A percentile compares a stretch with the other conserved stretches of the same genome.
Evolutionary conservation across 2,329 filamentous ascomycete genomes (phyloP).

Genomic region (Penicillium sp.): DNA sequence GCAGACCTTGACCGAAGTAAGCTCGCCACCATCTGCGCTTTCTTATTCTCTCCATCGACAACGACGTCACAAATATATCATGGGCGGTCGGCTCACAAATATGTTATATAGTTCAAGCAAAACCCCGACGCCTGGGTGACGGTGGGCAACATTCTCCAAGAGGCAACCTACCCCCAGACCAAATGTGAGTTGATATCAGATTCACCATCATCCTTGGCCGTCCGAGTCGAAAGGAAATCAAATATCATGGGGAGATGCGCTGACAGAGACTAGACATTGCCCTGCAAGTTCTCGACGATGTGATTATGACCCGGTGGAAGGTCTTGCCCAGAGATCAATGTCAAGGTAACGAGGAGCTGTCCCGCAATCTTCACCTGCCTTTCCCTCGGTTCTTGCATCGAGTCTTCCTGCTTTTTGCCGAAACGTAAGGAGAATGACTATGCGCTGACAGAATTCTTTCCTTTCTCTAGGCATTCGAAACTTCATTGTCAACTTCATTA

Average conservation of each 20-base stretch:
- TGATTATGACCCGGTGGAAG: conserved; percentile 99
- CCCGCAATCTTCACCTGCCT: background rate
- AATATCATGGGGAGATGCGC: background rate
- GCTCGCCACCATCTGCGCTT: conserved; percentile 27
- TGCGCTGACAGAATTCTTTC: conserved; percentile 12
- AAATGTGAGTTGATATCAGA: conserved; percentile 69
- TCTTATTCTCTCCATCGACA: conserved; percentile 1
- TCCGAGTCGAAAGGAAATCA: background rate
- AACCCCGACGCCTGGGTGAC: conserved; percentile 97
- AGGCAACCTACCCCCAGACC: conserved; percentile 90
- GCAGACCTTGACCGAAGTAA: conserved; percentile 86
- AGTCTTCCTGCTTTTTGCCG: background rate
- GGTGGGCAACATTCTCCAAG: conserved; percentile 93
- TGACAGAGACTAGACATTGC: conserved; percentile 70
- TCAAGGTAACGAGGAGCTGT: conserved; percentile 61
- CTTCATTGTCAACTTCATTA: conserved; percentile 98
- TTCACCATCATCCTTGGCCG: background rate
- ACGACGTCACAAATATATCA: background rate
- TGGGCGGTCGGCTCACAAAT: conserved; percentile 12
- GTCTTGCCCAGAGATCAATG: conserved; percentile 94
- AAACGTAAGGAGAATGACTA: background rate
- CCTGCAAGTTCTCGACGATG: conserved; percentile 94
- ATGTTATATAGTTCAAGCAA: conserved; percentile 80
- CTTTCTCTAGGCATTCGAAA: conserved; percentile 80
- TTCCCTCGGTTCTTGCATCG: background rate